A percentile compares a stretch with the other conserved stretches of the same genome.
Evolutionary conservation across 805 yeast species (phyloP).

Genomic region (Starmerella lactis-condensi): DNA sequence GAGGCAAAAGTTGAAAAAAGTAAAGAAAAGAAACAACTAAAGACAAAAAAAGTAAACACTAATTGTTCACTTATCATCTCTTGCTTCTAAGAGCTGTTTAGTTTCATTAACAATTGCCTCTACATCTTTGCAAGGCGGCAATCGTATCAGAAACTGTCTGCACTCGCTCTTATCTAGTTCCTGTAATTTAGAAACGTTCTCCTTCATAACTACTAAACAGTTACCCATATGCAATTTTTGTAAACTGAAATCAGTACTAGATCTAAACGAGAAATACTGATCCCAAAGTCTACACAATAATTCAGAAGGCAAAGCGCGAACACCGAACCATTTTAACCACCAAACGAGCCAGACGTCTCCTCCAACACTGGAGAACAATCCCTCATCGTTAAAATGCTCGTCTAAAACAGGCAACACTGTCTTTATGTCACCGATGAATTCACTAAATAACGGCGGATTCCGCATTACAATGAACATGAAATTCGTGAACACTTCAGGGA

Average conservation of each 20-base stretch:
- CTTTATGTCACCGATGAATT: constrained; percentile 46
- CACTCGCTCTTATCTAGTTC: constrained; percentile 86
- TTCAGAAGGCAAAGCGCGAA: constrained; percentile 60
- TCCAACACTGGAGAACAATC: constrained; percentile 36
- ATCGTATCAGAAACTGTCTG: constrained; percentile 40
- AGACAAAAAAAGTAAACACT: not conserved
- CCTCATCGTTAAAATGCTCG: constrained; percentile 62
- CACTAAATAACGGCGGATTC: constrained; percentile 14
- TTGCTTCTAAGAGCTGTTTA: no score
- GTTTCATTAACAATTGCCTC: constrained; percentile 14
- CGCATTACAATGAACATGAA: constrained; percentile 8
- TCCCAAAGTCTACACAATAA: constrained; percentile 90
- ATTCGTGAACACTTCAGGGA: constrained; percentile 6
- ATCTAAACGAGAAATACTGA: constrained; percentile 51
- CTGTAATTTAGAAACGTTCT: constrained; percentile 56
- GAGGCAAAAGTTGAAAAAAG: no score
- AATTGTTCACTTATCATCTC: no score
- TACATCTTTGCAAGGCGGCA: constrained; percentile 12
- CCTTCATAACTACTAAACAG: constrained; percentile 58
- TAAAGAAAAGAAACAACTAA: not conserved
- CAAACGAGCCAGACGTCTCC: constrained; percentile 83
- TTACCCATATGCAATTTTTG: constrained; percentile 36
- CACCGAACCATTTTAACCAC: constrained; percentile 88
- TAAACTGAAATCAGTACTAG: constrained; percentile 2
- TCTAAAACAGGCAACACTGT: constrained; percentile 57